Conservation (phyloP, 805 yeast species). For the Cyberlindnera galapagoensis region DNA sequence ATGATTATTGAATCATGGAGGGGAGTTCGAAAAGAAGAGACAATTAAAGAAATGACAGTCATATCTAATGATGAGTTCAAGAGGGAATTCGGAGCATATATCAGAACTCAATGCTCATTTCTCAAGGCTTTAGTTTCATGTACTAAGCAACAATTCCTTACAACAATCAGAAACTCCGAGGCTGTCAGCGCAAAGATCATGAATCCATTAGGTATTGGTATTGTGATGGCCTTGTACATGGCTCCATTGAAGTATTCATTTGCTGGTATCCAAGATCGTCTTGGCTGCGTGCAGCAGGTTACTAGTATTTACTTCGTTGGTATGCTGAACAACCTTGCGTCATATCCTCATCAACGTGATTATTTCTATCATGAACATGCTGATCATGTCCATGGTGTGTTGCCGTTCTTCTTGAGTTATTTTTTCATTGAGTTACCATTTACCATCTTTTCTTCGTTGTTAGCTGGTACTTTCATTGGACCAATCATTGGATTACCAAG, state of each 20-base stretch:
- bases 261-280: slow-evolving; percentile 54
- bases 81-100: slow-evolving; percentile 7
- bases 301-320: slow-evolving; percentile 74
- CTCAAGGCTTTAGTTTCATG: slow-evolving; percentile 17
- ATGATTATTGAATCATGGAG: slow-evolving; percentile 14
- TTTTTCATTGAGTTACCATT: slow-evolving; percentile 58
- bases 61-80: slow-evolving; percentile 13
- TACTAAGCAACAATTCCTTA: slow-evolving; percentile 15
- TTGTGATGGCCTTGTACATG: slow-evolving; percentile 64
- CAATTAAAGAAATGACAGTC: neutral
- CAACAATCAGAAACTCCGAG: slow-evolving; percentile 43
- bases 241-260: slow-evolving; percentile 44
- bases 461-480: slow-evolving; percentile 58
- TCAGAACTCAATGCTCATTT: slow-evolving; percentile 16
- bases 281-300: slow-evolving; percentile 73
- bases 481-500: slow-evolving; percentile 71
- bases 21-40: neutral
- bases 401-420: slow-evolving; percentile 61
- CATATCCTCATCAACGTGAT: slow-evolving; percentile 69
- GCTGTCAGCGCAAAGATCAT: slow-evolving; percentile 56
- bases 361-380: slow-evolving; percentile 74
- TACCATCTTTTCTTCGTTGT: slow-evolving; percentile 50
- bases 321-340: slow-evolving; percentile 68
- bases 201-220: slow-evolving; percentile 62
- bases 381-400: slow-evolving; percentile 64